Base-by-base conservation (phyloP, 1,284 basidiomycete species). In the Ceratobasidium papillatum region DNA sequence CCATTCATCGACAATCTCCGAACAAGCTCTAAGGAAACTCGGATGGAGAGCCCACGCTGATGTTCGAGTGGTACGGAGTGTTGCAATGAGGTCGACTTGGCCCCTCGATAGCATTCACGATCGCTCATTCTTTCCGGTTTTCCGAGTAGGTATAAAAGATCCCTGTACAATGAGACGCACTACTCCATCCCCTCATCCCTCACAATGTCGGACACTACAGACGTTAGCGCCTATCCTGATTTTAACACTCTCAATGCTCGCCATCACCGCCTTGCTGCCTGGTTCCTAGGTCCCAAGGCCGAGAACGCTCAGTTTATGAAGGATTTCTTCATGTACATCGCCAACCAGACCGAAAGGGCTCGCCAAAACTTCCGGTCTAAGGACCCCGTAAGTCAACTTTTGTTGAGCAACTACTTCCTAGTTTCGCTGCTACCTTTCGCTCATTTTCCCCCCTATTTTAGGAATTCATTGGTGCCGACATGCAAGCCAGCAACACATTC, bases 231-330 rank as follows among this genome's bases (percentile, higher is more conserved):
- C 14, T 34, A 51, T 25, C 63, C 63, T 8, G 19, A 34, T 4
- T 51, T 65, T 36, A 47, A 43, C 8, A 22, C 41, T 27, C 63
- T 65, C 19, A 65, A 65, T 9, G 43, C 41, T 30, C 63, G 63
- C 3, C 75, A 76, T 36, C 69, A 79, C 9, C 76, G 78, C 25
- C 64, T 81, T 25, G 77, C 77, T 1, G 77, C 81, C 0, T 81
- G 80, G 78, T 81, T 81, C 72, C 63, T 81, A 17, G 81, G 81
- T 8, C 80, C 81, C 4, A 75, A 78, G 36, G 79, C 77, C 5
- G 81, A 81, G 71, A 81, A 81, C 73, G 63, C 63, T 22, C 74
- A 78, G 3, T 22, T 79, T 11, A 73, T 81, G 51, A 75, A 76
- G 30, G 47, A 75, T 2, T 65, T 75, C 41, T 76, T 81, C 75